Percentiles rank a stretch among this genome's conserved stretches.
These are phyloP conservation scores for Suillus decipiens DNA, from an alignment of 768 basidiomycete genomes.

Conservation along the genomic window DNA sequence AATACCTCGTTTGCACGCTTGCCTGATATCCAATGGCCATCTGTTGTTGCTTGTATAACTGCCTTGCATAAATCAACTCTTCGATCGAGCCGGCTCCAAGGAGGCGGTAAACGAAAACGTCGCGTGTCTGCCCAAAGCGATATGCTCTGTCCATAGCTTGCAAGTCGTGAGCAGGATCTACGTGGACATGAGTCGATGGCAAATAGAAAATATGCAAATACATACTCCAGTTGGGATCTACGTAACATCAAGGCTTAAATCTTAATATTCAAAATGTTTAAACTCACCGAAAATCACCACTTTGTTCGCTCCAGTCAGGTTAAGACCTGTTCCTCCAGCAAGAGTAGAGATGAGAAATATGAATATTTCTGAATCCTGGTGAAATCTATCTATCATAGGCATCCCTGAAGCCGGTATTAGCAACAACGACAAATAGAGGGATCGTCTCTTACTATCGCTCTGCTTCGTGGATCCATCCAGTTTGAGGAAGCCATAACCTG, in stretches of 20 bases:
- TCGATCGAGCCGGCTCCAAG: constrained; percentile 87
- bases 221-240: constrained; percentile 96
- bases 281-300: constrained; percentile 84
- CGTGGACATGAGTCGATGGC: neutral
- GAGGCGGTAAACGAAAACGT: constrained; percentile 82
- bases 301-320: constrained; percentile 90
- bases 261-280: constrained; percentile 3
- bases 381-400: constrained; percentile 84
- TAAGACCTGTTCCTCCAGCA: constrained; percentile 90
- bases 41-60: constrained; percentile 92
- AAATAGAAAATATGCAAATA: constrained; percentile 10
- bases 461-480: constrained; percentile 79
- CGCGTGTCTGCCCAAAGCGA: constrained; percentile 83
- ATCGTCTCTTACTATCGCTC: constrained; percentile 55
- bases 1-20: constrained; percentile 75
- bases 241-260: neutral
- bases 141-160: constrained; percentile 91
- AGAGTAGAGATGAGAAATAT: constrained; percentile 89
- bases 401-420: constrained; percentile 54
- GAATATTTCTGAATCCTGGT: constrained; percentile 69
- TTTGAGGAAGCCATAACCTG: constrained; percentile 64
- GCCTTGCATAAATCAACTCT: constrained; percentile 85
- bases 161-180: constrained; percentile 93
- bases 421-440: neutral
- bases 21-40: constrained; percentile 90